These are phyloP conservation scores for Monosporascus cannonballus DNA, from an alignment of 2,329 filamentous ascomycete species.

Conservation along the genomic window DNA sequence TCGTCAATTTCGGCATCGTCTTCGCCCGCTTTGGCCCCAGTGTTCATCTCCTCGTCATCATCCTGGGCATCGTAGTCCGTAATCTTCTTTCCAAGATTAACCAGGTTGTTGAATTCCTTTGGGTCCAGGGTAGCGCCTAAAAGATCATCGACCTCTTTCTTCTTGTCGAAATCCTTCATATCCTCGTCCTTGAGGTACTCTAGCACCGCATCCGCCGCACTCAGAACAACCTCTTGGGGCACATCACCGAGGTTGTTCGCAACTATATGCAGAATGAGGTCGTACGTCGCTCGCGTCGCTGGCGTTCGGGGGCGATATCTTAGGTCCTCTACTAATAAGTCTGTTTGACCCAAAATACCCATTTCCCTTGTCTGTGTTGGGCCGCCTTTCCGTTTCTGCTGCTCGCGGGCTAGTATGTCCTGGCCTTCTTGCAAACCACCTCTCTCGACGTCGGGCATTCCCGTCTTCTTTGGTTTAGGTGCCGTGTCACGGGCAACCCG, in stretches of 20 bases:
- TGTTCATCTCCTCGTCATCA: constrained; percentile 82
- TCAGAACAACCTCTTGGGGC: constrained; percentile 82
- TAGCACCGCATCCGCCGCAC: constrained; percentile 85
- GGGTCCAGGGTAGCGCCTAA: constrained; percentile 74
- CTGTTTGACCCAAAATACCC: constrained; percentile 76
- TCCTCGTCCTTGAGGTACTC: constrained; percentile 94
- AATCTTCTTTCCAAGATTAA: constrained; percentile 97
- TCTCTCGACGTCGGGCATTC: constrained; percentile 64
- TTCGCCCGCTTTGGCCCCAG: constrained; percentile 56
- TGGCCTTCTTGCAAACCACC: constrained; percentile 73
- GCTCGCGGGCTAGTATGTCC: constrained; percentile 76
- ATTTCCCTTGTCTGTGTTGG: constrained; percentile 62
- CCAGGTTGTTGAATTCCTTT: constrained; percentile 93
- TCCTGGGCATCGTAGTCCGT: constrained; percentile 97
- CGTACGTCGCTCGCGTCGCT: constrained; percentile 87
- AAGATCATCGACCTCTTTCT: constrained; percentile 93
- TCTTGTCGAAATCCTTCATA: constrained; percentile 96
- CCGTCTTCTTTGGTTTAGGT: constrained; percentile 74
- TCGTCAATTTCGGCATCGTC: constrained; percentile 81
- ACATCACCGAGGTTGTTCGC: constrained; percentile 88
- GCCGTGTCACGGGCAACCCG: constrained; percentile 73
- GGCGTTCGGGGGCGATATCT: constrained; percentile 87
- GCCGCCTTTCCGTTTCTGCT: constrained; percentile 80
- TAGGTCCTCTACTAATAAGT: constrained; percentile 84
- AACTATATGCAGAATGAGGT: constrained; percentile 87